A percentile compares a stretch with the other conserved stretches of the same genome.
phyloP scores from a whole-genome alignment of 202 grass and related monocot genomes.

The Panicum virgatum region DNA sequence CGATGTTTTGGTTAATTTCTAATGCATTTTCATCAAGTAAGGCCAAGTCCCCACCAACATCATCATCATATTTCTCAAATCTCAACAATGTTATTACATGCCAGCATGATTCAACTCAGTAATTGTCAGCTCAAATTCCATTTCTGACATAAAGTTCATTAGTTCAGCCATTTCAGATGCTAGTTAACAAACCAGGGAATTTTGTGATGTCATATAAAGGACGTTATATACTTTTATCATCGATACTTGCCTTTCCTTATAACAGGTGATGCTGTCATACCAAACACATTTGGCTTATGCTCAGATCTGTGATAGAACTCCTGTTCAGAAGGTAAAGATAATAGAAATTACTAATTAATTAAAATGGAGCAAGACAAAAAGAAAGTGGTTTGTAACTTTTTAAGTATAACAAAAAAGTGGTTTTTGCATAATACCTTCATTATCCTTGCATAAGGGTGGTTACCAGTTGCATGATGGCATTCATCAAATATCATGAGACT shows the following conservation, averaged over 20 bases:
- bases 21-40: constrained; percentile 2
- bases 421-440: constrained; percentile 75
- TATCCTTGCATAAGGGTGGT: constrained; percentile 82
- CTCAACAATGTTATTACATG: neutral
- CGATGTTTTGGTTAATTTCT: neutral
- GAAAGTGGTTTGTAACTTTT: neutral
- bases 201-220: neutral
- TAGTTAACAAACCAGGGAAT: neutral
- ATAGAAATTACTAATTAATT: constrained; percentile 35
- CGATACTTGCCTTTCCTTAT: constrained; percentile 71
- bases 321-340: constrained; percentile 42
- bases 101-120: constrained; percentile 21
- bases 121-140: neutral
- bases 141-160: constrained; percentile 13
- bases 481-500: constrained; percentile 84
- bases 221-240: neutral
- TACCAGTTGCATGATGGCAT: constrained; percentile 85
- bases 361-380: constrained; percentile 19
- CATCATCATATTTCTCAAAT: constrained; percentile 22
- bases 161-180: neutral
- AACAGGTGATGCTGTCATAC: constrained; percentile 87
- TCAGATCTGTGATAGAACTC: constrained; percentile 82
- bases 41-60: neutral
- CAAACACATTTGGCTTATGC: constrained; percentile 69
- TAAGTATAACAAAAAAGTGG: constrained; percentile 25